Base-by-base conservation (phyloP, 192 early-diverging fungal genomes). In the Diversispora epigaea region DNA sequence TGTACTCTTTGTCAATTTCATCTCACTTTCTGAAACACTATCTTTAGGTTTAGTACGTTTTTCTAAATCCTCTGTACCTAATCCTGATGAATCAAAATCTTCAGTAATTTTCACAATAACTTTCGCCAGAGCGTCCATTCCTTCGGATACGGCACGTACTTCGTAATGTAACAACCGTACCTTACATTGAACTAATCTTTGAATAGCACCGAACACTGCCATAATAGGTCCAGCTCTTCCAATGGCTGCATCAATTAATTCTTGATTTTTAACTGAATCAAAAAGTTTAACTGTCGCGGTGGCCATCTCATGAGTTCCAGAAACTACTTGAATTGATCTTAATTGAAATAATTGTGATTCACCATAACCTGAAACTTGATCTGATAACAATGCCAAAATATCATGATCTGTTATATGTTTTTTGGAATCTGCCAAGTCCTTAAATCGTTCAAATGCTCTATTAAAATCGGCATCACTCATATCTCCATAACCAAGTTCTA, bases 381-480 rank as follows among this genome's bases (percentile, higher is more conserved):
- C 93, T 32, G 92, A 88, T 52, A 98, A 77, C 57, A 98, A 81
- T 46, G 96, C 95, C 45, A 91, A 86, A 60, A 98, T 76, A 79
- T 98, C 95, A 76, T 91, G 89, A 81, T 98, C 95, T 40, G 88
- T 93, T 12, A 98, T 89, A 55, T 87, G 87, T 60, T 91, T 85
- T 84, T 96, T 96, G 72, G 93, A 93, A 77, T 98, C 96, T n/a
- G 94, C 94, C 69, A 97, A 85, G 54, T 89, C 78, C 84, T 98
- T 98, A 88, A 98, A 98, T 49, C 85, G 84, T 7, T 81, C 87
- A 88, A 98, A 98, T 5, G 93, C 91, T 4, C 82, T 76, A 79
- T 96, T 90, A 84, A 96, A 89, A 32, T 85, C 84, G 41, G 46
- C 75, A 3, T 89, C 82, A 8, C 80, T 81, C 54, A 93, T 75